These are phyloP conservation scores for Fusarium phyllophilum DNA, from an alignment of 2,329 filamentous ascomycete species.

Conservation along the genomic window DNA sequence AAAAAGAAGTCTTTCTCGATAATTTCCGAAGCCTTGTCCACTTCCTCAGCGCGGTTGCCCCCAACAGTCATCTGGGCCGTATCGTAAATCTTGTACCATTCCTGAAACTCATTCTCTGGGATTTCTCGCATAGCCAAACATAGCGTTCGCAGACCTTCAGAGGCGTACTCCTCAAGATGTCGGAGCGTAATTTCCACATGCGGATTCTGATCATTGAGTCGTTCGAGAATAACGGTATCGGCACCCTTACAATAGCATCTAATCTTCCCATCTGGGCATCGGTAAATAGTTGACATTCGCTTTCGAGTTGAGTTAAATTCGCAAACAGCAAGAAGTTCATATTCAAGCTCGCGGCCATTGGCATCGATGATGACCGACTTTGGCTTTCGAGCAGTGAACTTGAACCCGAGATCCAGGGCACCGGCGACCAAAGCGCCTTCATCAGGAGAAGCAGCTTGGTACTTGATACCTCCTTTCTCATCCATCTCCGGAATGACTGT, in stretches of 20 bases:
- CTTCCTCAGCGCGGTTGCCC: slow-evolving; percentile 90
- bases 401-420: slow-evolving; percentile 85
- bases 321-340: slow-evolving; percentile 93
- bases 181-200: slow-evolving; percentile 90
- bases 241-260: slow-evolving; percentile 95
- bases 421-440: slow-evolving; percentile 97
- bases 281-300: slow-evolving; percentile 96
- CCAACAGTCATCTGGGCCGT: slow-evolving; percentile 89
- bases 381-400: slow-evolving; percentile 90
- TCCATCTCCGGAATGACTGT: slow-evolving; percentile 94
- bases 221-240: slow-evolving; percentile 96
- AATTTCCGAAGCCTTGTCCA: slow-evolving; percentile 96
- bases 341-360: slow-evolving; percentile 78
- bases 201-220: slow-evolving; percentile 83
- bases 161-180: slow-evolving; percentile 98
- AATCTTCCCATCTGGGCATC: slow-evolving; percentile 95
- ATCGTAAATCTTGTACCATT: slow-evolving; percentile 89
- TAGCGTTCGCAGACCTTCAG: slow-evolving; percentile 92
- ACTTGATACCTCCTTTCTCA: slow-evolving; percentile 88
- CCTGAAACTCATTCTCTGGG: slow-evolving; percentile 85
- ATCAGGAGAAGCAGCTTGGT: slow-evolving; percentile 96
- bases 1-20: slow-evolving; percentile 93
- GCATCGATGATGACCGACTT: slow-evolving; percentile 85
- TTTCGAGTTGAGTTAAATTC: slow-evolving; percentile 97
- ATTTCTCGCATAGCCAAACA: slow-evolving; percentile 96